These are phyloP conservation scores for Alternaria sp. DNA, from an alignment of 2,329 filamentous ascomycete species.

Conservation along the genomic window DNA sequence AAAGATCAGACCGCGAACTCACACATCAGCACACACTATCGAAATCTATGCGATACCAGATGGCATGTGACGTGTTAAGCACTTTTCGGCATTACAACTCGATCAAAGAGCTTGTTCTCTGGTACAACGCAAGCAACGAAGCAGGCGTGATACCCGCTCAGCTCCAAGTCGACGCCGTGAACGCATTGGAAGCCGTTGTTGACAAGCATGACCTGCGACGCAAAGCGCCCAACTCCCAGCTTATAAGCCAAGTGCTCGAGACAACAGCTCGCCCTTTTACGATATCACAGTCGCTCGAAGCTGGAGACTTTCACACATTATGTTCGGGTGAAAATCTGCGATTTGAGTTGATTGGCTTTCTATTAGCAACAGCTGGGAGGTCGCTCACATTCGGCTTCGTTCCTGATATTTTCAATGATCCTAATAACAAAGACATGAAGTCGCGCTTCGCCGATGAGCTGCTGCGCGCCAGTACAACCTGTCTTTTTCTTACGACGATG, in stretches of 20 bases:
- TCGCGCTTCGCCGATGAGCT: constrained; percentile 41
- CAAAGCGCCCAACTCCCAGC: constrained; percentile 32
- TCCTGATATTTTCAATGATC: constrained; percentile 30
- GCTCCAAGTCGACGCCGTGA: constrained; percentile 47
- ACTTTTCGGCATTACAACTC: constrained; percentile 37
- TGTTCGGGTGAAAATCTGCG: constrained; percentile 51
- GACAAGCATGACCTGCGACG: constrained; percentile 41
- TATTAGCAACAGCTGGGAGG: constrained; percentile 51
- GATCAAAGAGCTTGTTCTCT: constrained; percentile 35
- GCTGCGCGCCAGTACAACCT: constrained; percentile 48
- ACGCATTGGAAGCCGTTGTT: constrained; percentile 38
- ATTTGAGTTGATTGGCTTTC: constrained; percentile 50
- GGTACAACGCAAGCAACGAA: constrained; percentile 39
- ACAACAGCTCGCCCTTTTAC: constrained; percentile 38
- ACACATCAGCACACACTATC: constrained; percentile 42
- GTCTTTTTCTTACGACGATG: constrained; percentile 49
- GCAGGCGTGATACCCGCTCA: constrained; percentile 48
- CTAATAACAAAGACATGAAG: constrained; percentile 24
- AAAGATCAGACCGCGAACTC: constrained; percentile 38
- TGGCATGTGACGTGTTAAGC: constrained; percentile 38
- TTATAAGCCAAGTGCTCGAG: constrained; percentile 39
- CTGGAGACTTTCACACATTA: constrained; percentile 48
- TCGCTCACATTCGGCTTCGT: constrained; percentile 37
- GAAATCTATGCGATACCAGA: constrained; percentile 41
- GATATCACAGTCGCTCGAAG: constrained; percentile 35